Conservation (phyloP, 768 basidiomycete genomes). For the Pleurotus pulmonarius region DNA sequence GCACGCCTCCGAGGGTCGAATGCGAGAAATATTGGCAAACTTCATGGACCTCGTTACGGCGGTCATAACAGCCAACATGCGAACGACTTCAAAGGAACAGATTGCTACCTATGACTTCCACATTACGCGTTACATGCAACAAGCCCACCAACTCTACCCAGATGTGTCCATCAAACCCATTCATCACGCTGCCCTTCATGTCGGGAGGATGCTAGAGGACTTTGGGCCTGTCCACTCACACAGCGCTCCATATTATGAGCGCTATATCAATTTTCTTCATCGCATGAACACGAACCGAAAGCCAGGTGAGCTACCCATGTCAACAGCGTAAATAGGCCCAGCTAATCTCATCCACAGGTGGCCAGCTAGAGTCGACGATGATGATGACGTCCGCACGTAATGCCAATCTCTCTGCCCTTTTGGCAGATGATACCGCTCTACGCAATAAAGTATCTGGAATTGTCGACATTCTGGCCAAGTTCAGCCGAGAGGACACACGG, state of each 20-base stretch:
- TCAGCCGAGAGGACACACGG: constrained; percentile 13
- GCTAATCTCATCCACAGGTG: background rate
- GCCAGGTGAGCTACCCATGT: constrained; percentile 10
- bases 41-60: constrained; percentile 26
- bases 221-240: constrained; percentile 25
- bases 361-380: constrained; percentile 16
- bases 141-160: constrained; percentile 13
- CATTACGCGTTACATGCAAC: constrained; percentile 16
- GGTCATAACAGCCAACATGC: constrained; percentile 17
- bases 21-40: constrained; percentile 18
- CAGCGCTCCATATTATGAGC: constrained; percentile 24
- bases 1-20: constrained; percentile 11
- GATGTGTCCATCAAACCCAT: constrained; percentile 14
- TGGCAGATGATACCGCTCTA: constrained; percentile 9
- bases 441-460: constrained; percentile 7
- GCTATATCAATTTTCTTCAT: constrained; percentile 22
- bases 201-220: constrained; percentile 12
- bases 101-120: constrained; percentile 16
- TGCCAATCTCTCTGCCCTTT: constrained; percentile 12
- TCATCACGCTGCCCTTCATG: constrained; percentile 21
- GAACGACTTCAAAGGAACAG: constrained; percentile 14
- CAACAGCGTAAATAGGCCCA: background rate
- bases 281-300: constrained; percentile 19
- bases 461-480: constrained; percentile 7
- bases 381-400: constrained; percentile 7